phyloP scores from a whole-genome alignment of 495 filamentous ascomycete genomes.

The Barbatosphaeria neglecta region DNA sequence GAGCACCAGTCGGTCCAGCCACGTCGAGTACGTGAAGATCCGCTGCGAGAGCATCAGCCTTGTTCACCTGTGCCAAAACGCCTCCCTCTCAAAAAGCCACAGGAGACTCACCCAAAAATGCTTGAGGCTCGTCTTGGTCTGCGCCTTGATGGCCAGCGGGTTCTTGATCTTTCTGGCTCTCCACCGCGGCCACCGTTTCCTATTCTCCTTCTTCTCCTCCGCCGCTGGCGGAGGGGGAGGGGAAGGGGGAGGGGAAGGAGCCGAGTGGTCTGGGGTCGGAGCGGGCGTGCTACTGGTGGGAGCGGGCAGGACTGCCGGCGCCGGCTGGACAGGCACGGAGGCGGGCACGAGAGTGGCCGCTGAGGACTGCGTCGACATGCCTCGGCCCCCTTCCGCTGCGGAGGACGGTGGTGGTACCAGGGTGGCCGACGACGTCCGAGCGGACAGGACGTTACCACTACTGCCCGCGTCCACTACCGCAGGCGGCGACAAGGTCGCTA shows the following conservation, averaged over 20 bases:
- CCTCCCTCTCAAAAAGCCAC: neutral
- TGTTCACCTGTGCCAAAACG: neutral
- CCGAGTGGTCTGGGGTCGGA: neutral
- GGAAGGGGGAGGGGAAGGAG: neutral
- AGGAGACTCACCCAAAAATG: conserved; percentile 19
- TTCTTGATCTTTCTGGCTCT: neutral
- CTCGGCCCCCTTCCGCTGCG: neutral
- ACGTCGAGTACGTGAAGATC: conserved; percentile 38
- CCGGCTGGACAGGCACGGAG: neutral
- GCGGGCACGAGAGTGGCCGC: neutral
- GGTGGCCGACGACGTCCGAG: neutral
- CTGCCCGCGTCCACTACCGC: too few species aligned
- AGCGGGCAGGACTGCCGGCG: neutral
- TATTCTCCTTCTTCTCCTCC: neutral
- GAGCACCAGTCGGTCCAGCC: conserved; percentile 28
- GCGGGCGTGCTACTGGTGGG: neutral
- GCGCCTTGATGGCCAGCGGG: conserved; percentile 4
- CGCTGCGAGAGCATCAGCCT: conserved; percentile 19
- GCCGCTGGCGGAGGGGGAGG: neutral
- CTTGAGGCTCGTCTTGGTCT: conserved; percentile 17
- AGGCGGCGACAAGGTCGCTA: neutral
- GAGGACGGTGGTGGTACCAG: neutral
- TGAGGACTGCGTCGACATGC: neutral
- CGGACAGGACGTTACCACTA: neutral
- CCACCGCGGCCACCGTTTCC: neutral